Base-by-base conservation (phyloP, 345 rosid genomes). In the Ceriops tagal region DNA sequence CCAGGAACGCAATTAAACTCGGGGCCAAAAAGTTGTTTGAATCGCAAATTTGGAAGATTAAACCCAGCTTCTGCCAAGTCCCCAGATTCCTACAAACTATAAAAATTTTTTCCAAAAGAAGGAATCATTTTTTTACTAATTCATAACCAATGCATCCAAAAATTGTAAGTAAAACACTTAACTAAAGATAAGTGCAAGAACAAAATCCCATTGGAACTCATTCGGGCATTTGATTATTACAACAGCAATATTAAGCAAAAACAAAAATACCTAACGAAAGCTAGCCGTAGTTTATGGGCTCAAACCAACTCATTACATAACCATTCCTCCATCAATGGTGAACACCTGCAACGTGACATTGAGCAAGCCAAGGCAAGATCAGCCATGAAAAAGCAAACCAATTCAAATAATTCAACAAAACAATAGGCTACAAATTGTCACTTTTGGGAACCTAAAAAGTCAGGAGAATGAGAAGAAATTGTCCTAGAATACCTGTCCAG, bases 301-400 rank as follows among this genome's bases (percentile, higher is more conserved):
- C 49, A 43, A 43, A 43, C 1, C 5, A 43, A 43, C 49, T 13
- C 49, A 43, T 76, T 83, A 95, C 87, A 95, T 88, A 30, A 90
- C 96, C 88, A 95, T 92, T 58, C 99, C 99, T 64, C 99, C 99
- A 67, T 95, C 99, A 52, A 95, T 89, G 60, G 99, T 82, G 34
- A 88, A 77, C 30, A 83, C 89, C 99, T 95, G 96, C 86, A 64
- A 65, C 3, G 59, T 9, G 18, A 27, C 22, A 55, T 3, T 3
- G 28, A 56, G 30, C 7, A 37, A 52, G 2, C 35, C 34, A 15
- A 16, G 7, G 6, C 10, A 10, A 15, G 51, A 21, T 5, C 22
- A 22, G 51, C 58, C 19, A 39, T 11, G 56, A 15, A 37, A 0
- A 15, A 39, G 15, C 18, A 20, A 9, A 39, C 47, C 21, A 16